Evolutionary conservation across 805 yeast species (phyloP), one percentile per base, ranked within the genome.

Genomic region (Saccharomycopsis olivae): DNA sequence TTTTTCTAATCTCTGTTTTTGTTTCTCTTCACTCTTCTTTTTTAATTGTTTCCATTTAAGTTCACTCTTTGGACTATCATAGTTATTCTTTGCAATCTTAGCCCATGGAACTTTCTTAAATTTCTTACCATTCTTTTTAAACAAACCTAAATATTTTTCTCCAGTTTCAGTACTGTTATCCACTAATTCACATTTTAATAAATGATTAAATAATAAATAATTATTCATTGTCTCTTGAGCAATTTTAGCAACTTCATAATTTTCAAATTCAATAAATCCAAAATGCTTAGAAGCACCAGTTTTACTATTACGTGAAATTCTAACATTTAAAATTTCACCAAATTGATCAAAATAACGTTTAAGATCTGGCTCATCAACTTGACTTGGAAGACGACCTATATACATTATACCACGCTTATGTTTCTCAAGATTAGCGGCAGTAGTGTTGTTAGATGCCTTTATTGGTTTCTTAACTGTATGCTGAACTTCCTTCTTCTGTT

Each of bases 181-280:
- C 9, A 73, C 68, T 35, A 71, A 58, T 44, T 71, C 65, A 28
- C 82, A 88, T 60, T 83, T 79, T 51, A 92, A 64, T 47, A 88
- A 71, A 59, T 89, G 96, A 5, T 94, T 94, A 63, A 84, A 78
- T 33, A 92, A 57, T 47, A 92, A 69, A 54, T 92, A 92, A 62
- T 92, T 92, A 61, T 92, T 79, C 98, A 92, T 92, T 34, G 96
- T 78, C 49, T 92, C 97, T 46, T 82, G 83, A 3, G 96, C 98
- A 46, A 87, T 68, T 50, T 75, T 71, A 33, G 97, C 96, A 41
- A 82, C 94, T 35, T 78, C 84, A 29, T 58, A 55, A 40, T 75
- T 68, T 31, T 69, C 72, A 54, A 89, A 92, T 61, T 92, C 96
- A 34, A 92, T 65, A 59, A 85, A 89, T 5, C 87, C 97, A 59